A percentile compares a stretch with the other conserved stretches of the same genome.
phyloP scores from a whole-genome alignment of 176 grass and related monocot species.

The Echinochloa phyllopogon region DNA sequence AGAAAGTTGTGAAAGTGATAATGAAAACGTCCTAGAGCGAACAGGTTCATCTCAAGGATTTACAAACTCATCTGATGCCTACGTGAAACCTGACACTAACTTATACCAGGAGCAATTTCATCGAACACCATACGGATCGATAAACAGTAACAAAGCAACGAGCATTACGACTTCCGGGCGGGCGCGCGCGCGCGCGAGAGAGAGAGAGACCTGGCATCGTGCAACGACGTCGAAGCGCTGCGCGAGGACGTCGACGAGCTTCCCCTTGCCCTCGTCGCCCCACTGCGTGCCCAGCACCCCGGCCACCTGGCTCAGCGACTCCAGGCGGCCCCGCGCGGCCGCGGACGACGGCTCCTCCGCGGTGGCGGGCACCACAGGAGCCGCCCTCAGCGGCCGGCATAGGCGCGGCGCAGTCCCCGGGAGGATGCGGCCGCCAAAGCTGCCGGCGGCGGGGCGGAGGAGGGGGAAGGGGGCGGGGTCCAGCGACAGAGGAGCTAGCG shows the following conservation, averaged over 20 bases:
- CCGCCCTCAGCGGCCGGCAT: slow-evolving; percentile 11
- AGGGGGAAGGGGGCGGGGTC: slow-evolving; percentile 37
- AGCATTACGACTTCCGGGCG: neutral
- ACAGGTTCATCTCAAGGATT: neutral
- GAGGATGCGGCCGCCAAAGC: neutral
- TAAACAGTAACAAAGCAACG: neutral
- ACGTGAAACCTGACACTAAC: neutral
- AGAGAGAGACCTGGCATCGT: slow-evolving; percentile 71
- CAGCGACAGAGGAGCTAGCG: slow-evolving; percentile 22
- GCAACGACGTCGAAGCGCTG: slow-evolving; percentile 87
- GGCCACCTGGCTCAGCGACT: slow-evolving; percentile 88
- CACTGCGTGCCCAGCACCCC: slow-evolving; percentile 90
- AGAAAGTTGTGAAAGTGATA: neutral
- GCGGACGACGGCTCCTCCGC: slow-evolving; percentile 37
- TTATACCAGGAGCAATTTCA: slow-evolving; percentile 16
- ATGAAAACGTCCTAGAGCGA: neutral
- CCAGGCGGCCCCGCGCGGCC: slow-evolving; percentile 54
- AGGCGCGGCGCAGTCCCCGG: neutral
- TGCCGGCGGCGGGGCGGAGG: slow-evolving; percentile 29
- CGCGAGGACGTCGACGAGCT: slow-evolving; percentile 85
- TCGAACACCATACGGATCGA: slow-evolving; percentile 36
- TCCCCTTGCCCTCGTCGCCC: slow-evolving; percentile 96
- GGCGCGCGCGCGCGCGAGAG: neutral
- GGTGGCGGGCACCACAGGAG: slow-evolving; percentile 29
- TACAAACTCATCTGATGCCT: neutral